A percentile compares a stretch with the other conserved stretches of the same genome.
Evolutionary conservation across 208 protist genomes (phyloP).

Genomic region (Leishmania martiniquensis): DNA sequence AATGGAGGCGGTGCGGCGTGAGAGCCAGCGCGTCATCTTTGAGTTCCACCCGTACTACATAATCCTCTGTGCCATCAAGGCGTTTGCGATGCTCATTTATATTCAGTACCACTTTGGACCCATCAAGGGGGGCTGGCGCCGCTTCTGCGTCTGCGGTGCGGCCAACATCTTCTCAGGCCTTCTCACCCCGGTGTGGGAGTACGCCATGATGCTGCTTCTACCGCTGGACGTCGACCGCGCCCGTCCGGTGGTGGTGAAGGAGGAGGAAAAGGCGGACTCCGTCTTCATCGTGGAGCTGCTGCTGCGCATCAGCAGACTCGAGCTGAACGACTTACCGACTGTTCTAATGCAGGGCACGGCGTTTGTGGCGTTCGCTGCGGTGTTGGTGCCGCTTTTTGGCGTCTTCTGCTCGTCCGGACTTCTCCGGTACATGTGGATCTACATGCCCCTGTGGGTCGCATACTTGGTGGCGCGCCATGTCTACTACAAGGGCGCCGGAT

Average conservation of each 20-base stretch:
- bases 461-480: slow-evolving; percentile 38
- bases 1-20: slow-evolving; percentile 38
- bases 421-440: slow-evolving; percentile 44
- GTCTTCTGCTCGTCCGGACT: slow-evolving; percentile 43
- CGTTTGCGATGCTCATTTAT: slow-evolving; percentile 55
- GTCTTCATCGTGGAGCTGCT: slow-evolving; percentile 66
- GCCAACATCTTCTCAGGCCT: slow-evolving; percentile 61
- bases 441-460: slow-evolving; percentile 33
- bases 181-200: slow-evolving; percentile 61
- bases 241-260: slow-evolving; percentile 20
- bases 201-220: slow-evolving; percentile 41
- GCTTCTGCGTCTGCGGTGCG: slow-evolving; percentile 55
- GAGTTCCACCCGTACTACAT: slow-evolving; percentile 58
- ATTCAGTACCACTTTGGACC: slow-evolving; percentile 62
- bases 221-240: slow-evolving; percentile 34
- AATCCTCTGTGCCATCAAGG: slow-evolving; percentile 53
- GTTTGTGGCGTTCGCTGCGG: slow-evolving; percentile 59
- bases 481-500: slow-evolving; percentile 40
- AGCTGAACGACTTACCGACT: slow-evolving; percentile 58
- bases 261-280: slow-evolving; percentile 51
- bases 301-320: slow-evolving; percentile 42
- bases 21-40: slow-evolving; percentile 57
- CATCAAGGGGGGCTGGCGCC: slow-evolving; percentile 54
- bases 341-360: slow-evolving; percentile 60
- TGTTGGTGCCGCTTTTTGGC: slow-evolving; percentile 47